These are phyloP conservation scores for Saccharomycopsis synnaedendra DNA, from an alignment of 805 yeast genomes.

Conservation along the genomic window DNA sequence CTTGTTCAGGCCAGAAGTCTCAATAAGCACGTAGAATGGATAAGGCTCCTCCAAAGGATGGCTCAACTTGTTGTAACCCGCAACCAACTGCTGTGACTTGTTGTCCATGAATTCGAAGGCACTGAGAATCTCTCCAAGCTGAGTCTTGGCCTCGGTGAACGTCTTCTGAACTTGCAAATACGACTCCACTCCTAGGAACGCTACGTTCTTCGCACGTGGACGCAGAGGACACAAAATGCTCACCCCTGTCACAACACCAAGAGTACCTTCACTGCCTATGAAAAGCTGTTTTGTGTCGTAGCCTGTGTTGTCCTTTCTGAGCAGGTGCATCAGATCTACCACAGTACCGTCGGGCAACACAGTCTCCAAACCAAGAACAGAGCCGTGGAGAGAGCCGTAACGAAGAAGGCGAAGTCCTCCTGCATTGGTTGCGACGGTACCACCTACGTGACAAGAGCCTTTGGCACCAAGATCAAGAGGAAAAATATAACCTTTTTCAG, in stretches of 20 bases:
- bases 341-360: constrained; percentile 81
- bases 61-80: constrained; percentile 39
- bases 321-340: constrained; percentile 66
- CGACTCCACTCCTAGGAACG: constrained; percentile 70
- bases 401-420: constrained; percentile 85
- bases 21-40: constrained; percentile 86
- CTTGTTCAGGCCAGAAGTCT: constrained; percentile 90
- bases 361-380: constrained; percentile 83
- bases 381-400: constrained; percentile 88
- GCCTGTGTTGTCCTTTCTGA: constrained; percentile 93
- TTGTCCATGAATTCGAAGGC: constrained; percentile 93
- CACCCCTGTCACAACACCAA: constrained; percentile 84
- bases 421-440: constrained; percentile 90
- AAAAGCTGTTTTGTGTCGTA: constrained; percentile 86
- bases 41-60: constrained; percentile 78
- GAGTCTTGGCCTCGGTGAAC: constrained; percentile 66
- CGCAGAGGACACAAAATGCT: constrained; percentile 84
- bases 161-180: constrained; percentile 79
- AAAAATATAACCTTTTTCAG: constrained; percentile 79
- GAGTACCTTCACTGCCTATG: constrained; percentile 89
- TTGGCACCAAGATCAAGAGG: constrained; percentile 94
- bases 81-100: constrained; percentile 54
- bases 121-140: constrained; percentile 74
- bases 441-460: constrained; percentile 95
- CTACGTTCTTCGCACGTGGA: constrained; percentile 78